Percentiles rank a stretch among this genome's conserved stretches.
These are phyloP conservation scores for California macrophylla DNA, from an alignment of 441 rosid species.

Conservation along the genomic window DNA sequence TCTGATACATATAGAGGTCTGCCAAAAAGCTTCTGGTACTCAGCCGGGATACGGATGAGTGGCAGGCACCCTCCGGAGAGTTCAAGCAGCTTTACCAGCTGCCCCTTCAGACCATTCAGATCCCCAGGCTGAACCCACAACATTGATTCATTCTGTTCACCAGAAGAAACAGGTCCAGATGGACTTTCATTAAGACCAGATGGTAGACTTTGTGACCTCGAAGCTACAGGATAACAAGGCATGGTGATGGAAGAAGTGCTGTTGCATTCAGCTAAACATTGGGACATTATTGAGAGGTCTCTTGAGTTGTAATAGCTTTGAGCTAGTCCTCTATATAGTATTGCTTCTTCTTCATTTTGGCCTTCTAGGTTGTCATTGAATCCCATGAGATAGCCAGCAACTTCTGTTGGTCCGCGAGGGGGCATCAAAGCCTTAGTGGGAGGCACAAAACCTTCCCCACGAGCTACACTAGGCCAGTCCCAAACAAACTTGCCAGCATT, in stretches of 20 bases:
- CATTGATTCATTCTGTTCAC: conserved; percentile 47
- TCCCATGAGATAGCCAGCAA: conserved; percentile 42
- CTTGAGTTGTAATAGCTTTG: conserved; percentile 52
- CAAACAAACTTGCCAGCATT: conserved; percentile 88
- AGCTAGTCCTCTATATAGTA: conserved; percentile 50
- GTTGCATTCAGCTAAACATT: conserved; percentile 42
- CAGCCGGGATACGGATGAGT: conserved; percentile 57
- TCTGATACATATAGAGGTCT: conserved; percentile 71
- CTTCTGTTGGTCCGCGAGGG: conserved; percentile 34
- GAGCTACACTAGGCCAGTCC: conserved; percentile 98
- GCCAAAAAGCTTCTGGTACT: conserved; percentile 66
- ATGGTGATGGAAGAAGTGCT: conserved; percentile 24
- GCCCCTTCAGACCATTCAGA: conserved; percentile 63
- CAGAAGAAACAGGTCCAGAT: conserved; percentile 27
- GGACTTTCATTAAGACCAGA: conserved; percentile 41
- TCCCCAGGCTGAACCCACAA: conserved; percentile 95
- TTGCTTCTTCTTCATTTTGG: conserved; percentile 67
- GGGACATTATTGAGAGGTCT: conserved; percentile 47
- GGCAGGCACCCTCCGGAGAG: conserved; percentile 78
- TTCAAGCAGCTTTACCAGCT: conserved; percentile 68
- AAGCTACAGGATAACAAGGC: conserved; percentile 32
- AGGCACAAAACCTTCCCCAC: conserved; percentile 86
- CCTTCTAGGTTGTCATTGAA: conserved; percentile 35
- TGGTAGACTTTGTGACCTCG: conserved; percentile 52
- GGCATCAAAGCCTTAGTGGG: conserved; percentile 33